phyloP scores from a whole-genome alignment of 164 flowering plant species.

The Chimonanthus praecox region DNA sequence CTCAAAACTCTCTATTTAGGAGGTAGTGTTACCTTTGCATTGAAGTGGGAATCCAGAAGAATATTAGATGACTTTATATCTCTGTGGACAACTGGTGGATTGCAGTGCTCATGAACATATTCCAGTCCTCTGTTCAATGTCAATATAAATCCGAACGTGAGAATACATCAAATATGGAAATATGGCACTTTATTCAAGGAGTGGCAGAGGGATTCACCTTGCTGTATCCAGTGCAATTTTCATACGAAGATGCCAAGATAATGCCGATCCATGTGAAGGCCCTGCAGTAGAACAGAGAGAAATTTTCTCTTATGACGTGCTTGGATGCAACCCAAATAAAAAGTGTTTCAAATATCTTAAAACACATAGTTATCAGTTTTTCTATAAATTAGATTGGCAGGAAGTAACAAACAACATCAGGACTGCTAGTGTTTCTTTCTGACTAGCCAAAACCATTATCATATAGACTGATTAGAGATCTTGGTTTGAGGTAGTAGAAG shows the following conservation, averaged over 20 bases:
- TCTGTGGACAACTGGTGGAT: constrained; percentile 89
- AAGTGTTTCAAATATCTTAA: too few species aligned
- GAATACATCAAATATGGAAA: too few species aligned
- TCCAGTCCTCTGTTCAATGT: constrained; percentile 77
- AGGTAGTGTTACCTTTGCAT: constrained; percentile 67
- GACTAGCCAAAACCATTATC: too few species aligned
- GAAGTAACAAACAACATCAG: too few species aligned
- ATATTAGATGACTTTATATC: constrained; percentile 96
- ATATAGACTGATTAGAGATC: too few species aligned
- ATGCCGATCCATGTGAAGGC: constrained; percentile 61
- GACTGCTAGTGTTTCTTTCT: too few species aligned
- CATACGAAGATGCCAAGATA: constrained; percentile 84
- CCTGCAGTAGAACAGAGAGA: constrained; percentile 35
- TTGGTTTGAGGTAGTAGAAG: too few species aligned
- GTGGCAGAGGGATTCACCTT: constrained; percentile 35
- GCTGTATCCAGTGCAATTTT: constrained; percentile 93
- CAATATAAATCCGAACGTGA: background rate
- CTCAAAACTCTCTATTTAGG: background rate
- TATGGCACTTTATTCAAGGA: too few species aligned
- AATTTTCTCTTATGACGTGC: background rate
- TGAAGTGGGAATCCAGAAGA: constrained; percentile 84
- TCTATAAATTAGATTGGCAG: too few species aligned
- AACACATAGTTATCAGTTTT: too few species aligned
- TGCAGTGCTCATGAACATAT: constrained; percentile 85
- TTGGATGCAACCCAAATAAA: too few species aligned